Percentiles rank a stretch among this genome's conserved stretches.
phyloP scores from a whole-genome alignment of 2,329 filamentous ascomycete genomes.

The Colletotrichum sp. region DNA sequence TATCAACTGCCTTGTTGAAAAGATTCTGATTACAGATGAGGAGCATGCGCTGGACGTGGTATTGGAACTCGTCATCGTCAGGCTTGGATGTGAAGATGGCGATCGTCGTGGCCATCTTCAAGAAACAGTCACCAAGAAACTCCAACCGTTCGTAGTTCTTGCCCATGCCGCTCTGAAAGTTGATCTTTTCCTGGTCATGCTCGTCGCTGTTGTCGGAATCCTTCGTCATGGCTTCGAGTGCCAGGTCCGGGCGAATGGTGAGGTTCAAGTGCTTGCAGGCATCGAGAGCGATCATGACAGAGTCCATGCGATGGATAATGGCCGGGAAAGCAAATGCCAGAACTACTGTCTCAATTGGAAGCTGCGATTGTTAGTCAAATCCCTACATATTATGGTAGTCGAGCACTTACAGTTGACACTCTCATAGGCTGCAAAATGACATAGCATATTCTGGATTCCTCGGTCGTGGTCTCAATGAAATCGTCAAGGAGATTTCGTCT shows the following conservation, averaged over 20 bases:
- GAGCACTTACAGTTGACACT: constrained; percentile 72
- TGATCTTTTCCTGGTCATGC: constrained; percentile 68
- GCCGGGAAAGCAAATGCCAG: constrained; percentile 82
- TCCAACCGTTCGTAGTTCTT: constrained; percentile 95
- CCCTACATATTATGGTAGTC: background rate
- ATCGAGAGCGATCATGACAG: constrained; percentile 80
- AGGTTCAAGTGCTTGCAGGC: constrained; percentile 71
- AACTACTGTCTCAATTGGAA: constrained; percentile 72
- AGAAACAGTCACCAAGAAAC: constrained; percentile 89
- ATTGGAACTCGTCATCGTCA: constrained; percentile 81
- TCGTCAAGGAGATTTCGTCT: constrained; percentile 86
- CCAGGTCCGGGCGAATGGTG: constrained; percentile 68
- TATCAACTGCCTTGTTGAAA: constrained; percentile 74
- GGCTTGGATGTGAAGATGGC: constrained; percentile 80
- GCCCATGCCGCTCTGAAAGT: constrained; percentile 85
- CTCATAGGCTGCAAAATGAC: constrained; percentile 78
- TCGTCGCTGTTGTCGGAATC: constrained; percentile 87
- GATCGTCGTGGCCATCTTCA: constrained; percentile 96
- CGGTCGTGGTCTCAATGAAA: constrained; percentile 55
- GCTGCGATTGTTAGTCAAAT: constrained; percentile 44
- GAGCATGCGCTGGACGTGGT: constrained; percentile 89
- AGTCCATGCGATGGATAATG: constrained; percentile 84
- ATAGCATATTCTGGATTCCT: constrained; percentile 57
- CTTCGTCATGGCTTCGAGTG: constrained; percentile 91
- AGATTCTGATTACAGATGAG: constrained; percentile 92